These are phyloP conservation scores for Hypoxylon sp. DNA, from an alignment of 2,329 filamentous ascomycete genomes.

Conservation along the genomic window DNA sequence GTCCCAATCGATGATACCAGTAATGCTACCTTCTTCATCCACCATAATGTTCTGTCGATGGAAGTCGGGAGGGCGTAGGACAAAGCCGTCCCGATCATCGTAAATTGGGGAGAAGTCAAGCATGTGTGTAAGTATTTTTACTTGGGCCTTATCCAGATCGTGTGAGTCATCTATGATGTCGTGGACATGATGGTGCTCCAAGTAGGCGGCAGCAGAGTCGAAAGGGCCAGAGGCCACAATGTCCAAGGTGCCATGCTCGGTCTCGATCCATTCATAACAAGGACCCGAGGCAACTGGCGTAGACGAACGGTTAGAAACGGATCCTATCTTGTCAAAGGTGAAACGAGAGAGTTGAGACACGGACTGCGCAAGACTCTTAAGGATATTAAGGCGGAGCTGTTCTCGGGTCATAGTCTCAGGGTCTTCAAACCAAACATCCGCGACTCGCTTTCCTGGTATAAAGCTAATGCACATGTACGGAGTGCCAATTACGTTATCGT, in stretches of 20 bases:
- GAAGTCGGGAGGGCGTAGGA: slow-evolving; percentile 18
- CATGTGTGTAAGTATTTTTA: background rate
- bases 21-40: slow-evolving; percentile 22
- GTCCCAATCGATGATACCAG: slow-evolving; percentile 20
- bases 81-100: background rate
- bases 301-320: background rate
- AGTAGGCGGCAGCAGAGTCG: slow-evolving; percentile 7
- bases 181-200: background rate
- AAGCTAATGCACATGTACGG: slow-evolving; percentile 29
- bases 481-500: slow-evolving; percentile 8
- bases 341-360: slow-evolving; percentile 16
- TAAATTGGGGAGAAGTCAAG: background rate
- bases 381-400: slow-evolving; percentile 7
- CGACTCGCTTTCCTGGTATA: slow-evolving; percentile 6
- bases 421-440: slow-evolving; percentile 2
- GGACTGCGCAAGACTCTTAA: background rate
- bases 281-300: background rate
- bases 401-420: background rate
- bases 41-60: slow-evolving; percentile 22
- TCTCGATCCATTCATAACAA: slow-evolving; percentile 9
- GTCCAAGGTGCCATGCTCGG: background rate
- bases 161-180: background rate
- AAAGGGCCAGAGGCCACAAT: slow-evolving; percentile 17
- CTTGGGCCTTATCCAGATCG: background rate
- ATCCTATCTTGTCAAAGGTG: slow-evolving; percentile 19